Percentiles rank a stretch among this genome's conserved stretches.
Evolutionary conservation across 2,329 filamentous ascomycete genomes (phyloP).

Genomic region (Apiospora arundinis): DNA sequence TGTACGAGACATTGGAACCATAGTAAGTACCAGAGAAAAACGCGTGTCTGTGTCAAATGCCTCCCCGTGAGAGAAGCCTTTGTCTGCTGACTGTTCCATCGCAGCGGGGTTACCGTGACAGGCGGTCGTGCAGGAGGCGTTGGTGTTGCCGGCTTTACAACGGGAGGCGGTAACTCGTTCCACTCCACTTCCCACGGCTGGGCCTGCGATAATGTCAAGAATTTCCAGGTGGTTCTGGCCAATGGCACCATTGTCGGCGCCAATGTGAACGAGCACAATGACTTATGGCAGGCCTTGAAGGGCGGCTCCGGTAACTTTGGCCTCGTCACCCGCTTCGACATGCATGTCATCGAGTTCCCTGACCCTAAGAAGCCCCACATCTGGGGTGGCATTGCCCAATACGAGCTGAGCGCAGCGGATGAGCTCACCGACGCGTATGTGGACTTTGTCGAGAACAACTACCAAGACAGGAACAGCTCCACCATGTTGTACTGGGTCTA

Average conservation of each 20-base stretch:
- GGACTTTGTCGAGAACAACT: constrained; percentile 27
- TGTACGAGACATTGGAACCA: constrained; percentile 30
- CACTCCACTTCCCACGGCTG: constrained; percentile 44
- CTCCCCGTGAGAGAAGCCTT: too few relatives aligned
- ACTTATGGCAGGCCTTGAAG: constrained; percentile 52
- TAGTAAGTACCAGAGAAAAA: neutral
- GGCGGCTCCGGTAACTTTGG: constrained; percentile 54
- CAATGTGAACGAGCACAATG: constrained; percentile 41
- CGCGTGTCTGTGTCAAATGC: too few relatives aligned
- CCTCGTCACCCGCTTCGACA: constrained; percentile 41
- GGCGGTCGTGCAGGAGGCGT: constrained; percentile 34
- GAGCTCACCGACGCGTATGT: constrained; percentile 28
- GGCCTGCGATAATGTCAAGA: constrained; percentile 50
- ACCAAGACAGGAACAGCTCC: constrained; percentile 26
- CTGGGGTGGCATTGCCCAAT: constrained; percentile 31
- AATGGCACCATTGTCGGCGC: constrained; percentile 48
- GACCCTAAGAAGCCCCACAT: constrained; percentile 19
- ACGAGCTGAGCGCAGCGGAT: constrained; percentile 18
- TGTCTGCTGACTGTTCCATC: neutral
- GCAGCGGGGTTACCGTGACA: constrained; percentile 26
- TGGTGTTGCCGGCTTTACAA: constrained; percentile 36
- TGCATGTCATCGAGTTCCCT: constrained; percentile 28
- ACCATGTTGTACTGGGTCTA: constrained; percentile 29
- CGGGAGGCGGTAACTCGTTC: constrained; percentile 36
- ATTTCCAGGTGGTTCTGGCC: constrained; percentile 51